Conservation (phyloP, 257 asterid genomes). For the Fraxinus quadrangulata region DNA sequence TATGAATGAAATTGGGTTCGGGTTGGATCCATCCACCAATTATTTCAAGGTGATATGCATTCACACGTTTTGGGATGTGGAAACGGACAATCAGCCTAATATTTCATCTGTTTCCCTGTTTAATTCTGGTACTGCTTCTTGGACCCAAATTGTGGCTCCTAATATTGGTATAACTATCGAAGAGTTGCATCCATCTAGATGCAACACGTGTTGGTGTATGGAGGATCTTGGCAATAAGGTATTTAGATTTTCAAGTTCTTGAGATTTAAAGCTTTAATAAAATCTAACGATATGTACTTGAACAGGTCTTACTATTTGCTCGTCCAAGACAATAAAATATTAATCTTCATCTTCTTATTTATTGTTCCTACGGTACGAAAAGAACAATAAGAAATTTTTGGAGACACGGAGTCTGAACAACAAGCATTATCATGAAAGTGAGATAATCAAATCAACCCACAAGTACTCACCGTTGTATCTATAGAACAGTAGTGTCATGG, state of each 20-base stretch:
- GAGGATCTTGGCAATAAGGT: no score
- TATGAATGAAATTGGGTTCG: no score
- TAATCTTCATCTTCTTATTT: no score
- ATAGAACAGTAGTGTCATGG: no score
- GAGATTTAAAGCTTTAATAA: no score
- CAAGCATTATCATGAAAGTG: no score
- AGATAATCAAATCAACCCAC: no score
- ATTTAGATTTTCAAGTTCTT: no score
- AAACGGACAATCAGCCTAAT: background rate
- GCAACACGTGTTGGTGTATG: background rate
- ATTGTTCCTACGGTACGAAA: no score
- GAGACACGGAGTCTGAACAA: no score
- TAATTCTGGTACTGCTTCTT: background rate
- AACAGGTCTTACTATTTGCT: constrained; percentile 1
- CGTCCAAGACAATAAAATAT: background rate
- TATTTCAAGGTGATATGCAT: constrained; percentile 11
- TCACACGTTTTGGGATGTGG: background rate
- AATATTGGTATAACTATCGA: background rate
- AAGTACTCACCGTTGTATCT: no score
- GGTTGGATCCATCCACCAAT: background rate
- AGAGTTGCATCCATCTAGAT: background rate
- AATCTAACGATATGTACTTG: background rate
- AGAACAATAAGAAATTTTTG: no score
- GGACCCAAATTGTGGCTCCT: background rate
- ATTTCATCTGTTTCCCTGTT: background rate